These are phyloP conservation scores for Populus simonii DNA, from an alignment of 345 rosid species.

Conservation along the genomic window DNA sequence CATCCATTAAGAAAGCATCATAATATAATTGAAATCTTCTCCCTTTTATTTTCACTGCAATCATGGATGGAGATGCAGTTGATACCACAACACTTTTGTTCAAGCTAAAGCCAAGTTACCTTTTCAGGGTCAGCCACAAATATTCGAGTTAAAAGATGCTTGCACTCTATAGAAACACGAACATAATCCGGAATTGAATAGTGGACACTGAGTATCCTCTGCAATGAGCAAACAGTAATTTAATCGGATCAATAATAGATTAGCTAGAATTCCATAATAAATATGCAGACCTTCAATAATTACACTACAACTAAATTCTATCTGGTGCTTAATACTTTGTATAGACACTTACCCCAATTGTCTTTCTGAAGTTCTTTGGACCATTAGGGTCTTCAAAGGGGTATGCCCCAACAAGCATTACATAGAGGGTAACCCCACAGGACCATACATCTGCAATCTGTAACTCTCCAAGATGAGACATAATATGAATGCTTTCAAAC, in stretches of 20 bases:
- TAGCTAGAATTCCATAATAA: neutral
- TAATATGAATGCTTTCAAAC: neutral
- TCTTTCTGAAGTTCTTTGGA: constrained; percentile 24
- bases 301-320: neutral
- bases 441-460: constrained; percentile 28
- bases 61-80: neutral
- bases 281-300: neutral
- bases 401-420: constrained; percentile 23
- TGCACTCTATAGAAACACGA: constrained; percentile 21
- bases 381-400: constrained; percentile 28
- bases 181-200: constrained; percentile 22
- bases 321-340: too few relatives aligned
- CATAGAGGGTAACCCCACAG: constrained; percentile 26
- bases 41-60: neutral
- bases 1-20: neutral
- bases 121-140: constrained; percentile 29
- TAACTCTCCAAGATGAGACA: constrained; percentile 10
- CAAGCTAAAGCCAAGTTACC: constrained; percentile 1
- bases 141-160: constrained; percentile 23
- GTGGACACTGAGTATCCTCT: constrained; percentile 25
- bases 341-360: constrained; percentile 18
- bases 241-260: neutral
- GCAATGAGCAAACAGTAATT: neutral
- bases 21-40: neutral
- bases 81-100: neutral